Evolutionary conservation across 1,284 basidiomycete species (phyloP), one percentile per base, ranked within the genome.

Genomic region (Rhizoctonia solani): DNA sequence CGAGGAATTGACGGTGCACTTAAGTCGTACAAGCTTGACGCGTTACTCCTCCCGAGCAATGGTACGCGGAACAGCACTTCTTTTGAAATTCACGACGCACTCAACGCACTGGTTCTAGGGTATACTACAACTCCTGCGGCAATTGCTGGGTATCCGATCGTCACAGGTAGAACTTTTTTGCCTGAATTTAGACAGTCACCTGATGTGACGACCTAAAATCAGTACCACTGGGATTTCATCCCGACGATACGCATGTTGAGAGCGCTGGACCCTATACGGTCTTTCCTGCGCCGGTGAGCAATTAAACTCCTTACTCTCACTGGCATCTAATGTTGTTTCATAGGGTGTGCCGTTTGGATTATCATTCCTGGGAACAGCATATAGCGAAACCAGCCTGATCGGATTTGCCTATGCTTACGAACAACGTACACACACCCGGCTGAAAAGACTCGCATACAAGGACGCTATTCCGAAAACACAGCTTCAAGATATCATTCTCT

Each of bases 351-450:
- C 87, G 0, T 83, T 88, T 54, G 87, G 87, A 0, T 75, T 89
- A 1, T 82, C 84, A 0, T 88, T 88, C 75, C 72, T 87, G n/a
- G 85, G 86, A n/a, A 85, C 83, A 0, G 85, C 86, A 2, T 88
- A 82, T 75, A 83, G 81, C 61, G 87, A 88, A 68, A 84, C 83
- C 66, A 74, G 82, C 30, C 77, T 89, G 30, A 78, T 89, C 59
- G 78, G 81, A 0, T 82, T 83, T 67, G 87, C 81, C 4, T 87
- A 82, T 74, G 86, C 87, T 0, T 88, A 86, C 71, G 87, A 89
- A 72, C 86, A 88, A 71, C 79, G 80, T 69, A 89, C 87, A 0
- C 78, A 83, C 68, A 84, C 81, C 2, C 74, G 87, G n/a, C 72
- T 84, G 41, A 73, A 75, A 59, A 76, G 83, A 67, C 80, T 74